Evolutionary conservation across 129 eudicot species (phyloP).

Genomic region (Lactuca sativa): DNA sequence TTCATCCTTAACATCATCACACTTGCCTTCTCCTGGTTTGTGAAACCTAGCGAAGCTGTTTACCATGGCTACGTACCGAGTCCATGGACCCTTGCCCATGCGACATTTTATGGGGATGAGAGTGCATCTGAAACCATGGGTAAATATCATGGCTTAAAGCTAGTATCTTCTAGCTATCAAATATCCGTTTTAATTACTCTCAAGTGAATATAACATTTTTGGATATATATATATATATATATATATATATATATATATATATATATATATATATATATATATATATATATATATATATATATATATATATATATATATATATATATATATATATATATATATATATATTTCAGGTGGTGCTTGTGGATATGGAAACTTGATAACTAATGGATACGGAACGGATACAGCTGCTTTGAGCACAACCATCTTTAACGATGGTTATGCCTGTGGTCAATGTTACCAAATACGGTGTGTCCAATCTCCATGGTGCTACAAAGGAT

Average conservation of each 20-base stretch:
- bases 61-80: background rate
- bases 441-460: slow-evolving; percentile 78
- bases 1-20: slow-evolving; percentile 27
- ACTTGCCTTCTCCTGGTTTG: slow-evolving; percentile 12
- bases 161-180: background rate
- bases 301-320: too few species aligned
- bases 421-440: slow-evolving; percentile 63
- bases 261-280: too few species aligned
- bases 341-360: slow-evolving; percentile 65
- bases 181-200: background rate
- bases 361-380: slow-evolving; percentile 83
- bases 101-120: too few species aligned
- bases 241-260: too few species aligned
- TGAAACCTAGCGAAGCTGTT: slow-evolving; percentile 15
- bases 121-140: too few species aligned
- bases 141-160: too few species aligned
- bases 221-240: too few species aligned
- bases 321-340: too few species aligned
- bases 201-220: background rate
- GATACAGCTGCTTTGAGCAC: slow-evolving; percentile 84
- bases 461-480: slow-evolving; percentile 65
- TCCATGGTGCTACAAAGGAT: slow-evolving; percentile 48
- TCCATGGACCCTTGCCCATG: too few species aligned
- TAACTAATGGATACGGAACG: slow-evolving; percentile 65
- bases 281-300: too few species aligned